Conservation (phyloP, 805 yeast genomes). For the Torulaspora gathmanii region DNA sequence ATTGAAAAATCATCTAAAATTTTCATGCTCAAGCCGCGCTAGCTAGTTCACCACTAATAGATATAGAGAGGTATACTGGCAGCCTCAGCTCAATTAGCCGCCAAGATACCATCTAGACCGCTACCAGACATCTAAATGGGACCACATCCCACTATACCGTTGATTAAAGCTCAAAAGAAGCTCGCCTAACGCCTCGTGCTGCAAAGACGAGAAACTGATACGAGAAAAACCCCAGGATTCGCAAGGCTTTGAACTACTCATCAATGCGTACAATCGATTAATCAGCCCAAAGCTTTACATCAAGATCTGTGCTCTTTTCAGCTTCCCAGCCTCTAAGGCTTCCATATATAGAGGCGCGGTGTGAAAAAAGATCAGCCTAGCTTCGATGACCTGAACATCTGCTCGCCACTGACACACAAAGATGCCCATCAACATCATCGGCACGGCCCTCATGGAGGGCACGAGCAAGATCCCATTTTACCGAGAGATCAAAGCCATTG, state of each 20-base stretch:
- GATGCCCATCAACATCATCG: conserved; percentile 84
- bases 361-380: neutral
- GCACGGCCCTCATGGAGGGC: conserved; percentile 67
- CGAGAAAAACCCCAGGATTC: no score
- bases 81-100: neutral
- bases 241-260: no score
- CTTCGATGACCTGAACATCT: neutral
- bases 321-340: neutral
- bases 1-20: conserved; percentile 10
- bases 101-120: no score
- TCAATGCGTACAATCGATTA: no score
- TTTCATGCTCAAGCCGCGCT: conserved; percentile 1
- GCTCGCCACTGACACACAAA: neutral
- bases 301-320: neutral
- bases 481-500: conserved; percentile 50
- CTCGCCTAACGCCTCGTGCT: no score
- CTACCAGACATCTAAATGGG: no score
- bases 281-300: no score
- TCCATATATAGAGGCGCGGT: neutral
- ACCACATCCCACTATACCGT: no score
- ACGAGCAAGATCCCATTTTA: conserved; percentile 73
- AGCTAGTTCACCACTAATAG: neutral
- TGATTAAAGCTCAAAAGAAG: no score
- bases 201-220: no score
- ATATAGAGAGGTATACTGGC: neutral